phyloP scores from a whole-genome alignment of 2,329 filamentous ascomycete genomes.

The Colletotrichum gloeosporioides region DNA sequence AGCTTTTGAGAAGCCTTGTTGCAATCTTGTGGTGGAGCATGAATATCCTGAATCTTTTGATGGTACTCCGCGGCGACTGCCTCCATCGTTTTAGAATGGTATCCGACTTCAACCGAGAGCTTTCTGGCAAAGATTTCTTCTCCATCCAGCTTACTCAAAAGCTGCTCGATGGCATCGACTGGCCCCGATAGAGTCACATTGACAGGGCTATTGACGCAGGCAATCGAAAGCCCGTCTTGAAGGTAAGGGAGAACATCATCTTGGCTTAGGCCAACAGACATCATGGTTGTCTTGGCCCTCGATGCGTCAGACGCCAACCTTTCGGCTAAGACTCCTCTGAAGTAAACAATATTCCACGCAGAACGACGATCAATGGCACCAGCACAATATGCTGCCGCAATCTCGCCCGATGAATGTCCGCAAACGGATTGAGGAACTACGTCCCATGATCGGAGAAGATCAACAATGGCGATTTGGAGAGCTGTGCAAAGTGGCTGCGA shows the following conservation, averaged over 20 bases:
- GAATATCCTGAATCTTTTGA: constrained; percentile 19
- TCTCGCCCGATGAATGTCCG: constrained; percentile 53
- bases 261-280: not conserved
- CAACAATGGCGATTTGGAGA: constrained; percentile 45
- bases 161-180: constrained; percentile 33
- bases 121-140: constrained; percentile 37
- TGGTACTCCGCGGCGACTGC: constrained; percentile 40
- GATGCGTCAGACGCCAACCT: not conserved
- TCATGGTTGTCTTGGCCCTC: not conserved
- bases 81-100: constrained; percentile 50
- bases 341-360: constrained; percentile 47
- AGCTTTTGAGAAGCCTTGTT: not conserved
- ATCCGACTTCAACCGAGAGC: constrained; percentile 44
- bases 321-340: constrained; percentile 34
- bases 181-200: constrained; percentile 51
- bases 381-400: constrained; percentile 48
- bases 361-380: constrained; percentile 38
- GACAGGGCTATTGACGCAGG: constrained; percentile 48
- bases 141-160: constrained; percentile 26
- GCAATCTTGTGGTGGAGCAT: not conserved
- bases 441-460: constrained; percentile 38
- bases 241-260: constrained; percentile 33
- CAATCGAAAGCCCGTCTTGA: constrained; percentile 33
- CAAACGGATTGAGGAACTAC: constrained; percentile 39
- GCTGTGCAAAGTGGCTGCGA: constrained; percentile 46